Evolutionary conservation across 352 stramenopile species (phyloP).

Genomic region (Globisporangium parvum): DNA sequence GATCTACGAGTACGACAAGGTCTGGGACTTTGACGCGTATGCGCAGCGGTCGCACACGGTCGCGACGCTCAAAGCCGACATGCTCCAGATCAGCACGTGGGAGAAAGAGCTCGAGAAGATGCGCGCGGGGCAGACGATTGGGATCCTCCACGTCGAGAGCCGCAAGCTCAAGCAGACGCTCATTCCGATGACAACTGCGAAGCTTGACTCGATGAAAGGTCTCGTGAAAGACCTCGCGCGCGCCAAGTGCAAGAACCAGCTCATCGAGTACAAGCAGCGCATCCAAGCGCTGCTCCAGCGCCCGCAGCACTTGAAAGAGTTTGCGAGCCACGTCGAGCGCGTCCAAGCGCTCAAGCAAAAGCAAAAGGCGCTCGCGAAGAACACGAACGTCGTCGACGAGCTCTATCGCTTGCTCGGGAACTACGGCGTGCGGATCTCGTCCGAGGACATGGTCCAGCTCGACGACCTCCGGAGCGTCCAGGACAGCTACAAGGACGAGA

Average conservation of each 20-base stretch:
- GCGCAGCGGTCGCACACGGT: conserved; percentile 79
- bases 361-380: conserved; percentile 76
- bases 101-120: conserved; percentile 94
- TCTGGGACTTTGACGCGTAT: conserved; percentile 89
- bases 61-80: conserved; percentile 82
- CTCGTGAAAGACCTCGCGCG: conserved; percentile 89
- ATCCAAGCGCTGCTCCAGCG: conserved; percentile 81
- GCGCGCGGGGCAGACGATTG: conserved; percentile 86
- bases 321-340: conserved; percentile 82
- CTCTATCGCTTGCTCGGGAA: conserved; percentile 89
- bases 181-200: conserved; percentile 89
- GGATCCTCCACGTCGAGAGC: conserved; percentile 91
- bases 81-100: conserved; percentile 90
- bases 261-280: conserved; percentile 88
- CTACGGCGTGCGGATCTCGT: conserved; percentile 89
- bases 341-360: conserved; percentile 70
- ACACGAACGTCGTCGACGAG: conserved; percentile 89
- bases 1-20: conserved; percentile 89
- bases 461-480: conserved; percentile 85
- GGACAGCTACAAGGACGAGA: conserved; percentile 87
- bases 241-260: conserved; percentile 81
- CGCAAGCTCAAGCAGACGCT: conserved; percentile 91
- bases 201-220: conserved; percentile 90
- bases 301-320: conserved; percentile 90
- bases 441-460: conserved; percentile 92